Conservation (phyloP, 1,139 yeast species). For the Zygosaccharomyces pseudobailii region DNA sequence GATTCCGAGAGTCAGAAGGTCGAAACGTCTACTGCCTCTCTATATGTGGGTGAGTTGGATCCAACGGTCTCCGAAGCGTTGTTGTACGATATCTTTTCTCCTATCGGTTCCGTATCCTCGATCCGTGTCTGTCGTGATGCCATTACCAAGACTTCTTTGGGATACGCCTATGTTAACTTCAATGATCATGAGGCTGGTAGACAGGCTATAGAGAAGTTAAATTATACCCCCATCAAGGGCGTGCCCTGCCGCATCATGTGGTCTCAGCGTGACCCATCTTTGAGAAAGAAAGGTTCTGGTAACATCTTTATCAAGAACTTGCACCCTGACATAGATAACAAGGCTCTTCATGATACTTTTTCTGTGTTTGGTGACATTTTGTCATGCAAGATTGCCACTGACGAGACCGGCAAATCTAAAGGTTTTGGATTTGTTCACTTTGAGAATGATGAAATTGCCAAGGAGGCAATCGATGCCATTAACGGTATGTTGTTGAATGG, state of each 20-base stretch:
- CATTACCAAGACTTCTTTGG: constrained; percentile 91
- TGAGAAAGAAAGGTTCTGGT: constrained; percentile 94
- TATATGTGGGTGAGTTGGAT: constrained; percentile 97
- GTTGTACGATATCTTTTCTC: constrained; percentile 90
- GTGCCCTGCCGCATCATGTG: constrained; percentile 99
- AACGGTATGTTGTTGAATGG: constrained; percentile 98
- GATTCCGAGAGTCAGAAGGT: constrained; percentile 37
- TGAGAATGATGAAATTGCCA: constrained; percentile 89
- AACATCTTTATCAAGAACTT: constrained; percentile 97
- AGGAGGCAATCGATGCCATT: constrained; percentile 93
- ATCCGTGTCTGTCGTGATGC: constrained; percentile 99
- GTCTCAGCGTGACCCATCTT: constrained; percentile 98
- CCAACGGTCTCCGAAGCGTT: constrained; percentile 91
- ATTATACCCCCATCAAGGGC: constrained; percentile 91
- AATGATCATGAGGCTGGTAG: constrained; percentile 88
- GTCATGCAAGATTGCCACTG: constrained; percentile 97
- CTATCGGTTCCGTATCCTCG: constrained; percentile 92
- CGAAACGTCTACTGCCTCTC: constrained; percentile 63
- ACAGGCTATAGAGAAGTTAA: constrained; percentile 91
- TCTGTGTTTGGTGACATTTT: constrained; percentile 94
- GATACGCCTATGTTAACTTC: constrained; percentile 98
- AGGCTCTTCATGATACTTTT: constrained; percentile 97
- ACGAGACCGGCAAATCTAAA: constrained; percentile 84
- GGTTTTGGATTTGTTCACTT: constrained; percentile 98
- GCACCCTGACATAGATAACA: constrained; percentile 98